Percentiles rank a stretch among this genome's conserved stretches.
Conservation (phyloP, 2,329 filamentous ascomycete genomes). For the Graphiopsis chlorocephala region DNA sequence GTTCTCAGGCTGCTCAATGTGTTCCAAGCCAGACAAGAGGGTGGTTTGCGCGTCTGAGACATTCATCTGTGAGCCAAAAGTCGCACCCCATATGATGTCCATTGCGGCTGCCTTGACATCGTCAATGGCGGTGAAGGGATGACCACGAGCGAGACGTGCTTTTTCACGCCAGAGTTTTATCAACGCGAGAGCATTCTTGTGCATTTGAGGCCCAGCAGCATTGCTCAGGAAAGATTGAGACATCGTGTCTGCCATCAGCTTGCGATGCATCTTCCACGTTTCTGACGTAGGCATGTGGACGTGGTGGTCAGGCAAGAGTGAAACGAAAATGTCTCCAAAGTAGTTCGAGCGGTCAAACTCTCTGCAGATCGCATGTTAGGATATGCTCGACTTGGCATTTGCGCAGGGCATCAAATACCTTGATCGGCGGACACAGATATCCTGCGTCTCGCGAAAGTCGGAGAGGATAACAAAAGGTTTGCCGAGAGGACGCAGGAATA, state of each 20-base stretch:
- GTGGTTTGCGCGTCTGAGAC: slow-evolving; percentile 24
- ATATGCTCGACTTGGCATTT: background rate
- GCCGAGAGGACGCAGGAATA: slow-evolving; percentile 46
- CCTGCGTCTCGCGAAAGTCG: slow-evolving; percentile 45
- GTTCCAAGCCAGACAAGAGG: slow-evolving; percentile 16
- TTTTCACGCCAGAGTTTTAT: slow-evolving; percentile 35
- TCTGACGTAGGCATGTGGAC: slow-evolving; percentile 27
- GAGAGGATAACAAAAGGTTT: slow-evolving; percentile 46
- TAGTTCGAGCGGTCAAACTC: slow-evolving; percentile 27
- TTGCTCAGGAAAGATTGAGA: slow-evolving; percentile 28
- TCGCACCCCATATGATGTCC: slow-evolving; percentile 41
- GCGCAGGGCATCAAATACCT: slow-evolving; percentile 30
- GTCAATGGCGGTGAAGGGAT: slow-evolving; percentile 34
- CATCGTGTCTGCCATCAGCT: slow-evolving; percentile 32
- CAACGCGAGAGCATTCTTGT: slow-evolving; percentile 24
- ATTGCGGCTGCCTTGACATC: slow-evolving; percentile 39
- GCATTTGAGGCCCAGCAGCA: slow-evolving; percentile 31
- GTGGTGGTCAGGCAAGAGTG: slow-evolving; percentile 26
- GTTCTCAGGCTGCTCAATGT: slow-evolving; percentile 4
- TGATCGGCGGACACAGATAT: slow-evolving; percentile 44
- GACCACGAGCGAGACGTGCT: slow-evolving; percentile 27
- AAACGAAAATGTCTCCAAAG: slow-evolving; percentile 31
- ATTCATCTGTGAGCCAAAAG: slow-evolving; percentile 38
- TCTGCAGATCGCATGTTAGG: background rate
- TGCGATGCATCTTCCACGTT: slow-evolving; percentile 28